Base-by-base conservation (phyloP, 495 filamentous ascomycete genomes). In the Xylaria scruposa region DNA sequence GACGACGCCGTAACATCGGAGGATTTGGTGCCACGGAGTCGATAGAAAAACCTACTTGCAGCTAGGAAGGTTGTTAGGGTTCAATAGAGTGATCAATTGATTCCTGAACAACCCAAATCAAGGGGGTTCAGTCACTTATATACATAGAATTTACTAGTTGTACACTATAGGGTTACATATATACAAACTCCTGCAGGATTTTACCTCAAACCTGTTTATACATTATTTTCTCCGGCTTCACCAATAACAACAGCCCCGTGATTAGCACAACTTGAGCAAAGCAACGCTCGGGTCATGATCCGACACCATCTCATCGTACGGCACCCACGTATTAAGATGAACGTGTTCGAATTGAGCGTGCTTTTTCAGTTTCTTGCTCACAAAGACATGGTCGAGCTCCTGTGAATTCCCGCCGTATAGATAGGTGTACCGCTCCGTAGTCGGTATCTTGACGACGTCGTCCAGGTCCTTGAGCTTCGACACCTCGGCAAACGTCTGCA, bases 281-380 rank as follows among this genome's bases (percentile, higher is more conserved):
- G 84, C 89, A 29, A 91, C 82, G 38, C 83, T 85, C 6, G 90
- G 89, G 72, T 91, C 90, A 75, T 91, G 90, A 74, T 91, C 89
- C 42, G 83, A 87, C 33, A 82, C 82, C 72, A 77, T 72, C 4
- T 83, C 85, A n/a, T 76, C 81, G 12, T 72, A 75, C 9, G 79
- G 71, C 24, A 82, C 81, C 90, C 90, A 91, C 4, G 88, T 85
- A 73, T 90, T 91, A 9, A 61, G 26, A 36, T 69, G 67, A 33
- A 69, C 15, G 15, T 69, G 67, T 29, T 68, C 51, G 29, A 68
- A 69, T 17, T 47, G 21, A 8, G 67, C 53, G 40, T 40, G 49
- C 53, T 24, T 49, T 3, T 73, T 75, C 49, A 86, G 64, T 58
- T 70, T 73, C 19, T 81, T 75, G 63, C 86, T 89, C 40, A 91